These are phyloP conservation scores for Diospyros lotus DNA, from an alignment of 148 eudicot genomes.

Conservation along the genomic window DNA sequence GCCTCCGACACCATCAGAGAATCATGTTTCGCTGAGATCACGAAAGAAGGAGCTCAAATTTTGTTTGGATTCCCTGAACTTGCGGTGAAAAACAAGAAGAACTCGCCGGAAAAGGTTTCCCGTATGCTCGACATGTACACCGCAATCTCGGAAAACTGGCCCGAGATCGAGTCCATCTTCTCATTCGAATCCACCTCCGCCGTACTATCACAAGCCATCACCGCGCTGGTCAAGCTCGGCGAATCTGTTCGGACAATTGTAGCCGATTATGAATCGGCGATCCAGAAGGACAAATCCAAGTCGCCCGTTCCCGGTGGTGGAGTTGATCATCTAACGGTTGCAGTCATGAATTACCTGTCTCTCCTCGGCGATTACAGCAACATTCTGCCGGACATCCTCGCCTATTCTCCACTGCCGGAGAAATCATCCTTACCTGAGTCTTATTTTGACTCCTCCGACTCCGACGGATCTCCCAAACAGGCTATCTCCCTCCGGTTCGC, in stretches of 20 bases:
- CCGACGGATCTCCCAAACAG: conserved; percentile 12
- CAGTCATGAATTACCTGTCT: conserved; percentile 48
- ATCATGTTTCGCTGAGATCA: conserved; percentile 57
- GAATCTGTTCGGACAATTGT: conserved; percentile 28
- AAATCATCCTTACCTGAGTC: conserved; percentile 38
- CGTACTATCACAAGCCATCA: conserved; percentile 26
- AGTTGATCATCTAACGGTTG: conserved; percentile 43
- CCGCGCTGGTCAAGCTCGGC: conserved; percentile 29
- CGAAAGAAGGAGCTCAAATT: conserved; percentile 38
- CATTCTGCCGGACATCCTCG: conserved; percentile 27
- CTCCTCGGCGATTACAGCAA: conserved; percentile 39
- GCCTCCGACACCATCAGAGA: conserved; percentile 36
- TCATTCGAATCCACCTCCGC: conserved; percentile 23
- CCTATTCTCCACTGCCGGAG: conserved; percentile 14
- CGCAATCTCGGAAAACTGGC: conserved; percentile 31
- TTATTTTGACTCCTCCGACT: conserved; percentile 27
- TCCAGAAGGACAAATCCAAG: conserved; percentile 39
- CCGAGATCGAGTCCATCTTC: conserved; percentile 38
- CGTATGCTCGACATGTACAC: conserved; percentile 38
- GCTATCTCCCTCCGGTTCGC: conserved; percentile 26
- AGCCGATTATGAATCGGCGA: conserved; percentile 37
- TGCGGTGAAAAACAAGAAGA: conserved; percentile 52
- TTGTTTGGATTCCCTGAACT: conserved; percentile 49
- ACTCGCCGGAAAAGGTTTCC: conserved; percentile 45
- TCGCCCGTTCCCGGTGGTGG: conserved; percentile 35